Evolutionary conservation across 2,329 filamentous ascomycete genomes (phyloP), one percentile per base, ranked within the genome.

Genomic region (Ambrosiella cleistominuta): DNA sequence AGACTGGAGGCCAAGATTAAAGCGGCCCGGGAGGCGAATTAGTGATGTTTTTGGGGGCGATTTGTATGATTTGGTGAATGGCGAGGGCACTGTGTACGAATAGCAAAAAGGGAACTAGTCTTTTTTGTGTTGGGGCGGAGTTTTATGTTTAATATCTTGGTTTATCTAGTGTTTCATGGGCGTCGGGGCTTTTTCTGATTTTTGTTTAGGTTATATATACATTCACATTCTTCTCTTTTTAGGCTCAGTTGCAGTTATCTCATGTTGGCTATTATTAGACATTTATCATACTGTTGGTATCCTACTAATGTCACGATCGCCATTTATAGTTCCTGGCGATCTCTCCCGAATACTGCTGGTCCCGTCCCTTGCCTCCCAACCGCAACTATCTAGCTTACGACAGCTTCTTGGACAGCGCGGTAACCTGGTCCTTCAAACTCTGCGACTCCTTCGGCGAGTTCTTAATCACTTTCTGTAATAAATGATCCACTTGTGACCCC

Each of bases 391-490:
- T 27, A 27, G 27, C 19, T 35, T 56, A 60, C 47, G 54, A 39
- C 11, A 60, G 47, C 54, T 57, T 57, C 50, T 50, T 60, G 27
- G 70, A 69, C 61, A 74, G 63, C 11, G 65, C 64, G n/a, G 67
- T 70, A n/a, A 82, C 77, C 68, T 79, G 70, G 64, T 80, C 73
- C 60, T 75, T 65, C 39, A 81, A 67, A 3, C 65, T 67, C 67
- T 78, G 65, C 50, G 69, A 67, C 66, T 79, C 76, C 9, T 72
- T 68, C 1, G 71, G 72, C 2, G 73, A 74, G 62, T 81, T 81
- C 66, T 75, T 78, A 15, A 73, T 64, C 44, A 82, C 78, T 71
- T 82, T 82, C 49, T 72, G 74, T 52, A 74, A 66, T 59, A 81
- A 68, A 65, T 82, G 78, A 56, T 79, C 73, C 8, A 82, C 77